Conservation (phyloP, 805 yeast species). For the Cyberlindnera galapagoensis region DNA sequence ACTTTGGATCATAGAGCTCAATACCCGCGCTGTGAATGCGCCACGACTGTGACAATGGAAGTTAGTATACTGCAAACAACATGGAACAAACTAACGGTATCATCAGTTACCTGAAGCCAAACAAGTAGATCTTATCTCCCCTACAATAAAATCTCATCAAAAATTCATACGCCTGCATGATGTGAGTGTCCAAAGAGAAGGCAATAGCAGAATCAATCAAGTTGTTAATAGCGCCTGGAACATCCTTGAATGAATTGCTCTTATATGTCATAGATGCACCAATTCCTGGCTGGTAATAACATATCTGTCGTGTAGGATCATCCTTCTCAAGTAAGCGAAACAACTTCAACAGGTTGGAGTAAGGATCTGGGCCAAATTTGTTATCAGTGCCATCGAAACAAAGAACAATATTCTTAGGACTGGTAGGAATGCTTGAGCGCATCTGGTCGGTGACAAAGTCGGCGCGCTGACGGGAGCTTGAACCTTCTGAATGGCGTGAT, state of each 20-base stretch:
- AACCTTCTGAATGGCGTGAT: too few relatives aligned
- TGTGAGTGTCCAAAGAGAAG: constrained; percentile 47
- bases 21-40: constrained; percentile 56
- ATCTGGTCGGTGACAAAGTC: too few relatives aligned
- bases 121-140: constrained; percentile 47
- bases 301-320: constrained; percentile 34
- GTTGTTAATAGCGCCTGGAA: constrained; percentile 18
- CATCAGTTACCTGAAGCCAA: constrained; percentile 45
- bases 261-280: constrained; percentile 46
- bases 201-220: constrained; percentile 44
- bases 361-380: constrained; percentile 49
- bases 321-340: constrained; percentile 46
- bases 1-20: constrained; percentile 58
- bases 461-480: too few relatives aligned
- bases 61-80: constrained; percentile 2
- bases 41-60: constrained; percentile 38
- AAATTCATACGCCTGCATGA: constrained; percentile 49
- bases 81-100: too few relatives aligned
- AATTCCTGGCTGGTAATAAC: constrained; percentile 66
- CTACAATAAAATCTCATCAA: constrained; percentile 40
- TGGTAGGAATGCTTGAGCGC: too few relatives aligned
- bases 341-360: constrained; percentile 47
- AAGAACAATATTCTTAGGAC: constrained; percentile 38
- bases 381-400: constrained; percentile 62
- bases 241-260: constrained; percentile 16